phyloP scores from a whole-genome alignment of 1,284 basidiomycete species.

The Ceratobasidium papillatum region DNA sequence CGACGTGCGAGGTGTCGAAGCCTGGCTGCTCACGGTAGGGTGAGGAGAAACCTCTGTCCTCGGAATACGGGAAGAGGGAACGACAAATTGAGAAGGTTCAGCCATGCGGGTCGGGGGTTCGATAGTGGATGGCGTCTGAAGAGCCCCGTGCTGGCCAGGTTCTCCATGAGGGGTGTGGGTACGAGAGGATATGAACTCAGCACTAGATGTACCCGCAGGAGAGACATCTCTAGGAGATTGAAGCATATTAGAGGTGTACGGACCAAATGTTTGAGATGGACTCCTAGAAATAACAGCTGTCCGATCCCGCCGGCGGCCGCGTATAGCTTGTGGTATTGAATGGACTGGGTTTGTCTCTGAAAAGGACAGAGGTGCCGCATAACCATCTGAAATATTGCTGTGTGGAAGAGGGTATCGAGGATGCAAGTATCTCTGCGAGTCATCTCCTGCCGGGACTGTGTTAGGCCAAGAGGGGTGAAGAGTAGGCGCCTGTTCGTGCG shows the following conservation, averaged over 20 bases:
- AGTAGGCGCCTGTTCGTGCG: not conserved
- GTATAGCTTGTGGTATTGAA: not conserved
- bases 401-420: not conserved
- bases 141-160: not conserved
- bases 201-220: not conserved
- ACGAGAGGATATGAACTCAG: slow-evolving; percentile 6
- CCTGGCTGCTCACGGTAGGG: slow-evolving; percentile 1
- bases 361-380: not conserved
- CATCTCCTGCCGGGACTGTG: not conserved
- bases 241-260: slow-evolving; percentile 18
- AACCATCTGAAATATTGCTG: not conserved
- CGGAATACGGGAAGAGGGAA: slow-evolving; percentile 35
- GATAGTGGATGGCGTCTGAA: not conserved
- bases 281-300: not conserved
- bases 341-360: not conserved
- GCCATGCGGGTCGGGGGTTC: slow-evolving; percentile 2
- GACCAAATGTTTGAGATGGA: slow-evolving; percentile 17
- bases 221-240: not conserved
- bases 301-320: not conserved
- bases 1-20: not conserved
- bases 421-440: not conserved
- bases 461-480: not conserved
- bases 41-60: slow-evolving; percentile 11
- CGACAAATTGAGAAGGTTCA: slow-evolving; percentile 26
- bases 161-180: not conserved